A percentile compares a stretch with the other conserved stretches of the same genome.
phyloP scores from a whole-genome alignment of 2,329 filamentous ascomycete species.

The Sporothrix schenckii region DNA sequence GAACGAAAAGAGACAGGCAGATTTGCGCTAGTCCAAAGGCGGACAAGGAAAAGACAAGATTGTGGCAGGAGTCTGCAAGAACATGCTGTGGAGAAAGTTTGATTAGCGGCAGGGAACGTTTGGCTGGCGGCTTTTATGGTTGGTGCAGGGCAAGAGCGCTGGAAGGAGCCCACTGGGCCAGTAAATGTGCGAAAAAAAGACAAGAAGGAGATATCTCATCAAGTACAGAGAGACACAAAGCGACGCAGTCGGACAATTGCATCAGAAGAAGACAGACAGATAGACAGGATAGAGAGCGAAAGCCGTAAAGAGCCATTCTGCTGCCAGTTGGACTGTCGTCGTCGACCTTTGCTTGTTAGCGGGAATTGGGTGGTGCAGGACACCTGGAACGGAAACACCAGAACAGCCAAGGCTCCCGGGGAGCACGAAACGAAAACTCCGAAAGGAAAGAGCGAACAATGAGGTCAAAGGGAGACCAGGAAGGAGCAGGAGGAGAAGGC shows the following conservation, averaged over 20 bases:
- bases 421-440: background rate
- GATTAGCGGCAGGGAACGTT: slow-evolving; percentile 28
- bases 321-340: background rate
- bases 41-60: slow-evolving; percentile 1
- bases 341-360: slow-evolving; percentile 3
- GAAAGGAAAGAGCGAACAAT: background rate
- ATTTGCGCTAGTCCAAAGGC: slow-evolving; percentile 31
- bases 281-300: background rate
- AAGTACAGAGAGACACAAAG: background rate
- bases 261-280: background rate
- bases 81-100: slow-evolving; percentile 19
- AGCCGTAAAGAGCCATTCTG: too few relatives aligned
- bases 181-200: background rate
- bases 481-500: background rate
- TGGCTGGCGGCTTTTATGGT: background rate
- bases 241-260: background rate
- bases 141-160: slow-evolving; percentile 2
- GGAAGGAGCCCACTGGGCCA: slow-evolving; percentile 16
- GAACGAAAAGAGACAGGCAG: background rate
- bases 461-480: slow-evolving; percentile 1
- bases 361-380: slow-evolving; percentile 5
- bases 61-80: background rate
- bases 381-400: background rate
- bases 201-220: background rate
- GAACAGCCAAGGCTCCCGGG: background rate